phyloP scores from a whole-genome alignment of 177 flowering plant genomes.

The Vitis hybrid region DNA sequence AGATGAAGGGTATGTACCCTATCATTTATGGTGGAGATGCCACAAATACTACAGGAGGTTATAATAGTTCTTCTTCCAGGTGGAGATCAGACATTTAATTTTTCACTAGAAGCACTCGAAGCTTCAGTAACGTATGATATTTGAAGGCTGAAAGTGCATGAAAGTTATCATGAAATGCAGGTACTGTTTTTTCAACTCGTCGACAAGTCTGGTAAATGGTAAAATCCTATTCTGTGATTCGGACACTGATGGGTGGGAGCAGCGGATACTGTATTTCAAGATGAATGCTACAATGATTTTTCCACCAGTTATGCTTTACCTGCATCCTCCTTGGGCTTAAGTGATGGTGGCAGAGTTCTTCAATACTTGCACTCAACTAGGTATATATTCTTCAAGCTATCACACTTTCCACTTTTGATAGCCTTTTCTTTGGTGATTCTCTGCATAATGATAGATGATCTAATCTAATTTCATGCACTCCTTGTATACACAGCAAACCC shows the following conservation, averaged over 20 bases:
- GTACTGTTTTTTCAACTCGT: constrained; percentile 4
- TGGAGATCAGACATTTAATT: neutral
- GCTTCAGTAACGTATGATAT: no score
- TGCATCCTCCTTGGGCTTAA: constrained; percentile 10
- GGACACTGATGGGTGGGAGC: constrained; percentile 7
- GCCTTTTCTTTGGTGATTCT: no score
- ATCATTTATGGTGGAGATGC: constrained; percentile 34
- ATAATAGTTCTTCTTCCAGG: neutral
- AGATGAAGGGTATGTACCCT: constrained; percentile 18
- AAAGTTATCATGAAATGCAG: neutral
- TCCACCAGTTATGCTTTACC: constrained; percentile 12
- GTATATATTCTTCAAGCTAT: neutral
- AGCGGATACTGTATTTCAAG: constrained; percentile 15
- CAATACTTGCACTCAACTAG: constrained; percentile 10
- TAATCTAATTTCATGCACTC: no score
- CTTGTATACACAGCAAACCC: neutral
- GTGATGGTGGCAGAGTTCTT: neutral
- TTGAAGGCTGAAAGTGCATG: no score
- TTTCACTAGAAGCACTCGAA: no score
- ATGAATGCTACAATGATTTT: neutral
- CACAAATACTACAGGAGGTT: constrained; percentile 2
- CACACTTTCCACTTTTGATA: neutral
- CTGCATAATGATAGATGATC: no score
- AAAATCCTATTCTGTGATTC: constrained; percentile 17
- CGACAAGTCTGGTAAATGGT: constrained; percentile 10